Evolutionary conservation across 176 grass and related monocot species (phyloP), one percentile per base, ranked within the genome.

Genomic region (Thalia dealbata): DNA sequence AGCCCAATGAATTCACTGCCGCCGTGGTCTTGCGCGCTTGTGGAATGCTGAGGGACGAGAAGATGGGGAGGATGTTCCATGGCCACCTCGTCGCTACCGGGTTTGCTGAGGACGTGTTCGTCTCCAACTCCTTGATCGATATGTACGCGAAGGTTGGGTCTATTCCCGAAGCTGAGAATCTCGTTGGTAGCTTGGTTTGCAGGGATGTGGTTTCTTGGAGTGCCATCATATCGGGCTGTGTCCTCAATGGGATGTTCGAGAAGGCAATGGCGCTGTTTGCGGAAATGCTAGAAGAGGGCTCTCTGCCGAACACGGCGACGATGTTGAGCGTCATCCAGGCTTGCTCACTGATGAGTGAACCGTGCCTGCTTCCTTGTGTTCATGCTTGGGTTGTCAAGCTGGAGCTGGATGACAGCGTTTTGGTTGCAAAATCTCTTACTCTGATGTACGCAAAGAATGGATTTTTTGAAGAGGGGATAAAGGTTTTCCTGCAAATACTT

Each of bases 141-240:
- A 80, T 79, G 83, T 92, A 88, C 55, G 83, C 86, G 50, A 92
- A 92, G 81, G 58, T 73, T 30, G 86, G 90, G 64, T 79, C 75
- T 3, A 64, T 62, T 50, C 61, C 30, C 24, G 81, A 78, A 35
- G 86, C 86, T 0, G 69, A 50, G 45, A 86, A 77, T 42, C 73
- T 92, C 58, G 25, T 88, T 79, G 69, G 82, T 67, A 62, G 78
- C 4, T 78, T 88, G n/a, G 35, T 67, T 29, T 80, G 29, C 69
- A 88, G 81, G 69, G 81, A 86, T 27, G 86, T 92, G 1, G 78
- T 92, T 79, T 88, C 90, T 48, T 89, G 90, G 86, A 92, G 81
- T 45, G 69, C 90, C 0, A 50, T 84, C 52, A 16, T 88, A 72
- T 92, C 90, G 42, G 86, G 90, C 29, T 86, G 75, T 59, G 81